Conservation (phyloP, 345 rosid genomes). For the Eucalyptus curtisii region DNA sequence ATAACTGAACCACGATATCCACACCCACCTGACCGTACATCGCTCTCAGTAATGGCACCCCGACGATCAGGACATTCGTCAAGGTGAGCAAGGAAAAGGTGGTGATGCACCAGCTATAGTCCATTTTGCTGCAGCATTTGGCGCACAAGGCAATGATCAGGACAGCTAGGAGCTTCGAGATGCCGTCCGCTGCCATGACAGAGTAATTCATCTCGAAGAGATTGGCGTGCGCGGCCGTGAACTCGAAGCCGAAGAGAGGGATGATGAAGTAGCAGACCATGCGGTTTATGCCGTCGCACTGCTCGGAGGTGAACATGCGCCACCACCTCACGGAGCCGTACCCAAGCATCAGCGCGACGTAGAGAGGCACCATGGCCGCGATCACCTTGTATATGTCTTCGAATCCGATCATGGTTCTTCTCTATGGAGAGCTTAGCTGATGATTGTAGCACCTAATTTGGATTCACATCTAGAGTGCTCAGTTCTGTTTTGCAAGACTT, state of each 20-base stretch:
- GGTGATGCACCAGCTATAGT: slow-evolving; percentile 76
- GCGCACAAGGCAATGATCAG: slow-evolving; percentile 51
- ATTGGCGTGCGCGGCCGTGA: slow-evolving; percentile 57
- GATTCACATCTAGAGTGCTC: not conserved
- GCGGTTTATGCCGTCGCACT: slow-evolving; percentile 69
- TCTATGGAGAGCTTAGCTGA: not conserved
- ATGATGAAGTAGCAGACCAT: slow-evolving; percentile 75
- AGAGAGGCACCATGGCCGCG: slow-evolving; percentile 74
- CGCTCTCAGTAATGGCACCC: slow-evolving; percentile 54
- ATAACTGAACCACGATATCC: slow-evolving; percentile 67
- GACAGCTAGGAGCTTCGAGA: slow-evolving; percentile 56
- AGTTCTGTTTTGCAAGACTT: not conserved
- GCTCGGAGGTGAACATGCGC: slow-evolving; percentile 57
- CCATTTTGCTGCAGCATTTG: slow-evolving; percentile 47
- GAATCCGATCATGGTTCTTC: slow-evolving; percentile 47
- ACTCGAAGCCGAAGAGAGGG: slow-evolving; percentile 69
- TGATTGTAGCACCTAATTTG: not conserved
- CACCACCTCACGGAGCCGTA: slow-evolving; percentile 93
- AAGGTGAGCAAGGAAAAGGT: slow-evolving; percentile 60
- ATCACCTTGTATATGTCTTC: slow-evolving; percentile 70
- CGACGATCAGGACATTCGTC: slow-evolving; percentile 62
- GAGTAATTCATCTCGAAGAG: slow-evolving; percentile 67
- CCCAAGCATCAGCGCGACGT: slow-evolving; percentile 61
- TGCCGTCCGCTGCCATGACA: slow-evolving; percentile 48
- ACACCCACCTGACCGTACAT: slow-evolving; percentile 71